Percentiles rank a stretch among this genome's conserved stretches.
Evolutionary conservation across 1,139 yeast species (phyloP).

Genomic region (Candida sp.): DNA sequence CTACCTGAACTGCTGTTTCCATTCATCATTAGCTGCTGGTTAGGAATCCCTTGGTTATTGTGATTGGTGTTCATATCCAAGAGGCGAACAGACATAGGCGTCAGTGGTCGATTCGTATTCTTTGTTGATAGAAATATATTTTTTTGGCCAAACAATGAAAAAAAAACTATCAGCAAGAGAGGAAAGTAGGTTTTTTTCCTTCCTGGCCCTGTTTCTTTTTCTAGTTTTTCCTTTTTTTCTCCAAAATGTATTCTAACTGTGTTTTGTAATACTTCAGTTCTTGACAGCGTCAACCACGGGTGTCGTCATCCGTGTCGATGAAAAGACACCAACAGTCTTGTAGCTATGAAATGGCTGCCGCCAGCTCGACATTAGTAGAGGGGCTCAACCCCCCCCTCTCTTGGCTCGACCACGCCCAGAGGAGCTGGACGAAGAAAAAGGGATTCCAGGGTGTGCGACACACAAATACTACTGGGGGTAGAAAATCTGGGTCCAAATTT

Average conservation of each 20-base stretch:
- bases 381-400: no score
- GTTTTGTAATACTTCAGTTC: neutral
- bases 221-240: neutral
- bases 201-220: neutral
- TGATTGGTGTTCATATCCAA: conserved; percentile 2
- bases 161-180: neutral
- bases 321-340: no score
- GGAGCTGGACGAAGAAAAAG: no score
- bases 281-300: neutral
- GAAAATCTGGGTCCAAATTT: no score
- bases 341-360: no score
- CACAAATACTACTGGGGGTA: no score
- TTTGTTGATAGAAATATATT: neutral
- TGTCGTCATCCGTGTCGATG: no score
- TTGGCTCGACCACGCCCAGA: no score
- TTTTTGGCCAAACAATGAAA: conserved; percentile 2
- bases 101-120: neutral
- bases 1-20: conserved; percentile 13
- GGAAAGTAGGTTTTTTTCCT: neutral
- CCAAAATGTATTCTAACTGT: neutral
- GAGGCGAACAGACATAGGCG: conserved; percentile 1
- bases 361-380: no score
- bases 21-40: conserved; percentile 4
- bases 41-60: neutral
- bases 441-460: no score